Conservation (phyloP, 2,329 filamentous ascomycete species). For the Helotiales sp. region DNA sequence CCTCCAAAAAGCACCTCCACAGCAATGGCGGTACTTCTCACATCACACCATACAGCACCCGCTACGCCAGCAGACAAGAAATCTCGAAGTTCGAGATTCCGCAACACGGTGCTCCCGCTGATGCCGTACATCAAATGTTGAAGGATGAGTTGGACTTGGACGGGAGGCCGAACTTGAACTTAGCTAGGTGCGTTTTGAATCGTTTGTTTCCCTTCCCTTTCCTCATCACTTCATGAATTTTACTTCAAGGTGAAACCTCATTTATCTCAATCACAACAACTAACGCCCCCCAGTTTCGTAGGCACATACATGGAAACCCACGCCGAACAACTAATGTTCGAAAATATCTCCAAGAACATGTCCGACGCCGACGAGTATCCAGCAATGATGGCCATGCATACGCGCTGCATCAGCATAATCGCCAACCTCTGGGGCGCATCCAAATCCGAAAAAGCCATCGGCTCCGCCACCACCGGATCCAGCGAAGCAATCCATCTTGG, state of each 20-base stretch:
- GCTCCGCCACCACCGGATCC: conserved; percentile 72
- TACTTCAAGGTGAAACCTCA: too few species aligned
- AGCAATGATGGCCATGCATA: conserved; percentile 63
- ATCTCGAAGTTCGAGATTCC: conserved; percentile 66
- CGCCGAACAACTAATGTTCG: conserved; percentile 66
- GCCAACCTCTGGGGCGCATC: conserved; percentile 68
- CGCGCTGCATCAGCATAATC: conserved; percentile 71
- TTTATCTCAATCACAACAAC: neutral
- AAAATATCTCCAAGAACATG: conserved; percentile 74
- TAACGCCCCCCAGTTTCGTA: conserved; percentile 58
- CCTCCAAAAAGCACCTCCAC: conserved; percentile 45
- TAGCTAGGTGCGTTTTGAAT: conserved; percentile 55
- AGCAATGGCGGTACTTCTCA: conserved; percentile 53
- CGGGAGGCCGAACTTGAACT: conserved; percentile 69
- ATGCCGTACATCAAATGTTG: conserved; percentile 69
- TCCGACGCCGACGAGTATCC: conserved; percentile 72
- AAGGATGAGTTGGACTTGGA: conserved; percentile 68
- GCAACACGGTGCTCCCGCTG: conserved; percentile 60
- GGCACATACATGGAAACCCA: conserved; percentile 74
- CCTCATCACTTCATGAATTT: neutral
- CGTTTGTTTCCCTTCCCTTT: neutral
- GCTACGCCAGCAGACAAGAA: conserved; percentile 58
- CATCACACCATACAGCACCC: conserved; percentile 61
- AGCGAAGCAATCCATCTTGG: conserved; percentile 74
- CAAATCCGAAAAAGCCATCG: conserved; percentile 66